These are phyloP conservation scores for Leishmania aethiopica DNA, from an alignment of 208 protist genomes.

Conservation along the genomic window DNA sequence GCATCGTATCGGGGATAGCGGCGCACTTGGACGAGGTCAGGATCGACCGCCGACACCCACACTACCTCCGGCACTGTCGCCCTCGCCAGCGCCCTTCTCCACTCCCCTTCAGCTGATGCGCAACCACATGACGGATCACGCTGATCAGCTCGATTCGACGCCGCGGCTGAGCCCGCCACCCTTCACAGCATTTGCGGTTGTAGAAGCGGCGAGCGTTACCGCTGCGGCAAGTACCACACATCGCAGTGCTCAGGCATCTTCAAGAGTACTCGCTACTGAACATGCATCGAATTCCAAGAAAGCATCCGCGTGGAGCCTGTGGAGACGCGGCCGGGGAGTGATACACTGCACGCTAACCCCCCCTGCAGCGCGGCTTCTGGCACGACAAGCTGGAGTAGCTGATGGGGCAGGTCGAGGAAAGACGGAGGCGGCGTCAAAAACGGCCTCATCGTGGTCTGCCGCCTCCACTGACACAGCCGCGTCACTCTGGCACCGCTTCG, in stretches of 20 bases:
- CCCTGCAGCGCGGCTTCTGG: constrained; percentile 7
- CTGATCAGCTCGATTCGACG: constrained; percentile 22
- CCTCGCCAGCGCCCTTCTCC: neutral
- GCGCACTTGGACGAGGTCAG: neutral
- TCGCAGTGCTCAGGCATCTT: neutral
- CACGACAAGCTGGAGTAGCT: neutral
- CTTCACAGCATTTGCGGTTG: neutral
- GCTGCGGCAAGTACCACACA: neutral
- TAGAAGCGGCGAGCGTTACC: neutral
- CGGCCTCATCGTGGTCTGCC: neutral
- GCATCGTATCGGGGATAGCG: neutral
- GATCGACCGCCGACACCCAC: neutral
- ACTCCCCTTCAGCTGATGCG: constrained; percentile 12
- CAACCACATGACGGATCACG: neutral
- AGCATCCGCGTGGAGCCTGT: constrained; percentile 1
- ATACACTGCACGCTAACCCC: constrained; percentile 19
- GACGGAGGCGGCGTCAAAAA: neutral
- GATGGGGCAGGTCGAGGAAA: neutral
- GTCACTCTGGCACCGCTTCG: constrained; percentile 20
- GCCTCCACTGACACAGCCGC: neutral
- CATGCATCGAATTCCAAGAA: neutral
- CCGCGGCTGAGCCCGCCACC: constrained; percentile 14
- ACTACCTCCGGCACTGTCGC: neutral
- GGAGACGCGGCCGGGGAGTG: constrained; percentile 16
- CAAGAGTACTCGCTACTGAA: neutral